Evolutionary conservation across 768 basidiomycete species (phyloP), one percentile per base, ranked within the genome.

Genomic region (Rhizopogon roseolus): DNA sequence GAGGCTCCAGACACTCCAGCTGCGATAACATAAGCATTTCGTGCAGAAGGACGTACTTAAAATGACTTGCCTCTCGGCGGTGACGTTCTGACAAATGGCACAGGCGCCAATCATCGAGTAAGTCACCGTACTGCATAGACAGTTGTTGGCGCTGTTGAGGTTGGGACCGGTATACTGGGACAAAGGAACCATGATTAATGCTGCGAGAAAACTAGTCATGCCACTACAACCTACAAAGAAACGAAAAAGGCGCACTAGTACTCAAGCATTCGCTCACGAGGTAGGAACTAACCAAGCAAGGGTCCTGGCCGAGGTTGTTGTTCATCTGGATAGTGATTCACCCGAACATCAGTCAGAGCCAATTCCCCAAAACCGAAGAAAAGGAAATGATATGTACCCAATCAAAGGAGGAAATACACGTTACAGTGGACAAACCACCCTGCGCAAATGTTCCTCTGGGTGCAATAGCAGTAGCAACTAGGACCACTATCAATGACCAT

Each of bases 71-170:
- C 57, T 58, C 22, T 75, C 54, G 55, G 70, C 71, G 5, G 65
- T 68, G 39, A 68, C 65, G 34, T 73, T 73, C 61, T 85, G 84
- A 62, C 84, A 85, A 37, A 75, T 61, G 17, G 73, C 80, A 65
- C 84, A 85, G 6, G 84, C 82, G 54, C 76, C 78, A 57, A 83
- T 71, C 25, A 79, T 57, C 9, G 75, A 78, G 56, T 84, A 85
- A 2, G 74, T 75, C 29, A 83, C n/a, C 8, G 81, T 75, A 60
- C 71, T 84, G 61, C 84, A 85, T 57, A 76, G n/a, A n/a, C 52
- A 42, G 34, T n/a, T 34, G 4, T 73, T 64, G 52, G 54, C 9
- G 28, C 63, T 34, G 41, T 50, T 38, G 27, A 32, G 50, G 55
- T 4, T 5, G 34, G 29, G 29, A 7, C 5, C 28, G n/a, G n/a